A percentile compares a stretch with the other conserved stretches of the same genome.
Conservation (phyloP, 495 filamentous ascomycete genomes). For the Neurospora tetrasperma region DNA sequence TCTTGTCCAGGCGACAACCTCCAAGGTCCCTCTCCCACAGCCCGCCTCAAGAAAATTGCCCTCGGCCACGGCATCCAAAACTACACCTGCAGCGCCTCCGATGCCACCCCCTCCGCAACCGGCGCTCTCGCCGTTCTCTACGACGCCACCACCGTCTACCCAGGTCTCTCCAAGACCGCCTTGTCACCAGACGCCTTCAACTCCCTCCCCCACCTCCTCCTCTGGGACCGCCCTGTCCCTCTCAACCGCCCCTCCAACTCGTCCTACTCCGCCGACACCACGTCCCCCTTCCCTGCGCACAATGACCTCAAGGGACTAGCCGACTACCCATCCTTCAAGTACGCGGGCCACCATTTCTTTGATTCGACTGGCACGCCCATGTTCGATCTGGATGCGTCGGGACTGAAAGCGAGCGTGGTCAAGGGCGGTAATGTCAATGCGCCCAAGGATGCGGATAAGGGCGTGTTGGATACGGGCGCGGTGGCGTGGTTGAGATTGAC, state of each 20-base stretch:
- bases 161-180: slow-evolving; percentile 20
- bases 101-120: slow-evolving; percentile 24
- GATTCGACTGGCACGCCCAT: slow-evolving; percentile 37
- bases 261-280: slow-evolving; percentile 22
- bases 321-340: slow-evolving; percentile 17
- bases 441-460: slow-evolving; percentile 36
- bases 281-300: slow-evolving; percentile 32
- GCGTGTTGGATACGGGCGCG: slow-evolving; percentile 36
- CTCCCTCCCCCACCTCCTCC: slow-evolving; percentile 20
- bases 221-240: slow-evolving; percentile 25
- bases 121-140: slow-evolving; percentile 62
- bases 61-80: slow-evolving; percentile 69
- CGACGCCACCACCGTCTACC: slow-evolving; percentile 44
- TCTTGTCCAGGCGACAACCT: slow-evolving; percentile 26
- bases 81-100: slow-evolving; percentile 48
- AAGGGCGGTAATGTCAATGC: slow-evolving; percentile 42
- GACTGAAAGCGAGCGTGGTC: slow-evolving; percentile 29
- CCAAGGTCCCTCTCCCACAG: slow-evolving; percentile 31
- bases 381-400: slow-evolving; percentile 42
- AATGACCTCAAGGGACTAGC: slow-evolving; percentile 20
- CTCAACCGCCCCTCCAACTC: slow-evolving; percentile 28
- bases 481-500: slow-evolving; percentile 57
- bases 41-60: slow-evolving; percentile 50
- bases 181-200: slow-evolving; percentile 19
- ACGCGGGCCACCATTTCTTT: slow-evolving; percentile 61